phyloP scores from a whole-genome alignment of 1,284 basidiomycete genomes.

The Takashimella koratensis region DNA sequence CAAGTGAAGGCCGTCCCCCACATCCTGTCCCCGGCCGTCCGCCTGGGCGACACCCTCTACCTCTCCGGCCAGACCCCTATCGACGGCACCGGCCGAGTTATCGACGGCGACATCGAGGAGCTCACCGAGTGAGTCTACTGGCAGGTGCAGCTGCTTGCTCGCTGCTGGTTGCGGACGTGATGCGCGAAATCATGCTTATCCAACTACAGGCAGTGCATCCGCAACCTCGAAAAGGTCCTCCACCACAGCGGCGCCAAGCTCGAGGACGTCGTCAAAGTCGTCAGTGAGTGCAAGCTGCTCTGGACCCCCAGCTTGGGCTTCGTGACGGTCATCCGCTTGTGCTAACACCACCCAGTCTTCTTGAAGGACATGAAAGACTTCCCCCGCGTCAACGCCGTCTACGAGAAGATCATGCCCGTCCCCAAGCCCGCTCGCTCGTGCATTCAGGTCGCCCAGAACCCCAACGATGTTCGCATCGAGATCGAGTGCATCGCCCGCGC shows the following conservation, averaged over 20 bases:
- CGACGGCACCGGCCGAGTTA: slow-evolving; percentile 9
- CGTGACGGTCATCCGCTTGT: too few relatives aligned
- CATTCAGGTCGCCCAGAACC: slow-evolving; percentile 60
- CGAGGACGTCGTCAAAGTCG: slow-evolving; percentile 12
- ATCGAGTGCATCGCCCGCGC: slow-evolving; percentile 59
- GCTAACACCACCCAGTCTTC: too few relatives aligned
- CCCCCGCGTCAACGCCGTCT: slow-evolving; percentile 11
- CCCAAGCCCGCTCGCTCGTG: slow-evolving; percentile 63
- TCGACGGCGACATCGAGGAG: slow-evolving; percentile 14
- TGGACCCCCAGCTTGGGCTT: too few relatives aligned
- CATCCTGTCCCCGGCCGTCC: slow-evolving; percentile 12
- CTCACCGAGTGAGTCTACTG: slow-evolving; percentile 7
- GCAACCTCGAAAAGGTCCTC: slow-evolving; percentile 13
- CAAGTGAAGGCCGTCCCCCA: slow-evolving; percentile 13
- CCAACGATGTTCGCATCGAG: slow-evolving; percentile 65
- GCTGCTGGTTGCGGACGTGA: too few relatives aligned
- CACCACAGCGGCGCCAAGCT: slow-evolving; percentile 9
- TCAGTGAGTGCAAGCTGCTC: slow-evolving; percentile 5
- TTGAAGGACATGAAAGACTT: slow-evolving; percentile 15
- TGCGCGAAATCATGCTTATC: too few relatives aligned
- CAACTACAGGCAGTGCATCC: slow-evolving; percentile 10
- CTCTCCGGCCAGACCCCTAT: slow-evolving; percentile 13
- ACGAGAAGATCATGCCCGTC: slow-evolving; percentile 40
- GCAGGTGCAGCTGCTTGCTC: too few relatives aligned
- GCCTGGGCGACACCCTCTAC: slow-evolving; percentile 13